phyloP scores from a whole-genome alignment of 352 stramenopile species.

The Phytophthora aleatoria region DNA sequence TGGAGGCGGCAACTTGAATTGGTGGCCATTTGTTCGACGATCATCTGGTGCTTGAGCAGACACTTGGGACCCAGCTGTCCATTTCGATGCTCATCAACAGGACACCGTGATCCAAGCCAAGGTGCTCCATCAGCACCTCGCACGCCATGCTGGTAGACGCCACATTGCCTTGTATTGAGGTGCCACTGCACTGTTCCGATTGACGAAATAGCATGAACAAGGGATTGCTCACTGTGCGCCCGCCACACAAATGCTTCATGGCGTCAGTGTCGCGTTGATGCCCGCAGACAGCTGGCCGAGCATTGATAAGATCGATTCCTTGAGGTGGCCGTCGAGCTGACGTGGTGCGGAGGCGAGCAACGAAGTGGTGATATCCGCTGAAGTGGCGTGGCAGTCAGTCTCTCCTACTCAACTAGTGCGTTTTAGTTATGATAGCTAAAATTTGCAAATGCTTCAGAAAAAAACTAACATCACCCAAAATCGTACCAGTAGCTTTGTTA shows the following conservation, averaged over 20 bases:
- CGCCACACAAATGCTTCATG: constrained; percentile 15
- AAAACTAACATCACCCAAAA: no score
- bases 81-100: constrained; percentile 1
- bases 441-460: no score
- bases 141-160: constrained; percentile 4
- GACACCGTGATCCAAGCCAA: neutral
- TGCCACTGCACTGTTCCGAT: constrained; percentile 1
- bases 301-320: no score
- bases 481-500: no score
- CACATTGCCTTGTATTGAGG: constrained; percentile 1
- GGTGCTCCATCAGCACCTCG: neutral
- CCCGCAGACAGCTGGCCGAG: no score
- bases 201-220: constrained; percentile 9
- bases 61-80: constrained; percentile 8
- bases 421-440: no score
- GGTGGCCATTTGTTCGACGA: constrained; percentile 1
- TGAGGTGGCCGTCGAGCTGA: no score
- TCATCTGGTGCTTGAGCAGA: constrained; percentile 22
- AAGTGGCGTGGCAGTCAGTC: no score
- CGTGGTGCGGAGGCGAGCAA: no score
- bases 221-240: constrained; percentile 1
- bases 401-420: no score
- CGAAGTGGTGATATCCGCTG: no score
- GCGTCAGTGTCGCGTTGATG: neutral
- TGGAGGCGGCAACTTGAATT: neutral